A percentile compares a stretch with the other conserved stretches of the same genome.
Conservation (phyloP, 805 yeast species). For the Zygoascus tannicola region DNA sequence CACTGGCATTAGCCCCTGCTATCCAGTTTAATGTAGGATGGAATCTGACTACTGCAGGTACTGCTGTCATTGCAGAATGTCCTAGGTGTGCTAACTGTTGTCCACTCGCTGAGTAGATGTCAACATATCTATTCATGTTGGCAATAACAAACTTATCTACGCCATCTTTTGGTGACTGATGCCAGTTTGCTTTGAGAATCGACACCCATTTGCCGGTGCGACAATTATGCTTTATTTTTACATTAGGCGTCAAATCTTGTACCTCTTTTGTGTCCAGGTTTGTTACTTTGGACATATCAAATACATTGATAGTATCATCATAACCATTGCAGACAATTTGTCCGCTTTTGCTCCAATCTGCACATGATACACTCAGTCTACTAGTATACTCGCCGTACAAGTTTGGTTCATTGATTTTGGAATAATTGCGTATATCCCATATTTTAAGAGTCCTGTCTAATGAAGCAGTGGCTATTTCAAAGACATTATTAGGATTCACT, state of each 20-base stretch:
- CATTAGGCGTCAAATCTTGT: constrained; percentile 45
- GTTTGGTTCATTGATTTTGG: constrained; percentile 23
- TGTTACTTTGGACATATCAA: constrained; percentile 37
- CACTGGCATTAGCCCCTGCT: constrained; percentile 91
- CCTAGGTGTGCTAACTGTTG: constrained; percentile 67
- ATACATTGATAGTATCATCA: constrained; percentile 72
- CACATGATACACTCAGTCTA: constrained; percentile 71
- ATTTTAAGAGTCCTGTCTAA: constrained; percentile 74
- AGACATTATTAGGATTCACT: constrained; percentile 56
- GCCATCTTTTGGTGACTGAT: constrained; percentile 56
- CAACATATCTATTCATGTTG: constrained; percentile 84
- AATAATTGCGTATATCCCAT: constrained; percentile 64
- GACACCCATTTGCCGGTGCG: constrained; percentile 97
- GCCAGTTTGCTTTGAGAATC: constrained; percentile 84
- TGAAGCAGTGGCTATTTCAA: constrained; percentile 79
- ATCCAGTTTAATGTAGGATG: constrained; percentile 87
- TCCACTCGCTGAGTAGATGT: constrained; percentile 71
- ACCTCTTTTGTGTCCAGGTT: constrained; percentile 9
- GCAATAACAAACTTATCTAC: constrained; percentile 82
- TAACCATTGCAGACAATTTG: constrained; percentile 87
- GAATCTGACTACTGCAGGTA: constrained; percentile 80
- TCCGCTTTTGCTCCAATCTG: constrained; percentile 66
- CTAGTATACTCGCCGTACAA: constrained; percentile 53
- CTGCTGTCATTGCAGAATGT: constrained; percentile 62
- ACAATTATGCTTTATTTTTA: constrained; percentile 76